Evolutionary conservation across 1,284 basidiomycete species (phyloP).

Genomic region (Cryptococcus amylolentus): DNA sequence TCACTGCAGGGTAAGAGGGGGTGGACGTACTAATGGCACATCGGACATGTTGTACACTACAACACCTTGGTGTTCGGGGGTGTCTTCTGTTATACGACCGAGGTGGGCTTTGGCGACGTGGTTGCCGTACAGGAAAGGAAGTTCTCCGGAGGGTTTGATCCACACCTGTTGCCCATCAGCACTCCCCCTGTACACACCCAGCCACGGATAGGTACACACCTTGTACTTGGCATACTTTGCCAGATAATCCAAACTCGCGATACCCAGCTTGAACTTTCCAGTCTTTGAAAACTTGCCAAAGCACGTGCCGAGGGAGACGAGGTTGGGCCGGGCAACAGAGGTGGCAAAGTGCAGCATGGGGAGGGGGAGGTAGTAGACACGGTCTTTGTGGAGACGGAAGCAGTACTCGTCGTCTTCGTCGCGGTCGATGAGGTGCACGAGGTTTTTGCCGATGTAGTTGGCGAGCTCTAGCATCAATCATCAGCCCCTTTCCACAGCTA

Average conservation of each 20-base stretch:
- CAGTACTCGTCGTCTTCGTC: slow-evolving; percentile 60
- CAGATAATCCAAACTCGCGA: slow-evolving; percentile 88
- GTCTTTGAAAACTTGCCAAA: slow-evolving; percentile 97
- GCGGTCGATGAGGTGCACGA: slow-evolving; percentile 51
- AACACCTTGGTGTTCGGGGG: slow-evolving; percentile 97
- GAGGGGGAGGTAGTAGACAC: slow-evolving; percentile 89
- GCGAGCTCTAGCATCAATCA: slow-evolving; percentile 43
- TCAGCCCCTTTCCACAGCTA: not conserved
- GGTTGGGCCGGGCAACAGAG: slow-evolving; percentile 86
- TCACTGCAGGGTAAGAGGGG: not conserved
- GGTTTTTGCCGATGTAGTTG: slow-evolving; percentile 53
- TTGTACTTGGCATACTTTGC: slow-evolving; percentile 98
- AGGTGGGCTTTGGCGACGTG: slow-evolving; percentile 98
- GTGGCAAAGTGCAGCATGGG: slow-evolving; percentile 88
- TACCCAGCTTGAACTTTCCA: slow-evolving; percentile 96
- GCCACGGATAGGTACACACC: slow-evolving; percentile 52
- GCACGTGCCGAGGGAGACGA: slow-evolving; percentile 91
- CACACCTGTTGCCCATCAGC: slow-evolving; percentile 64
- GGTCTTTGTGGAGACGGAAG: slow-evolving; percentile 84
- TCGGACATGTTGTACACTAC: slow-evolving; percentile 96
- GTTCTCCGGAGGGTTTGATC: slow-evolving; percentile 99
- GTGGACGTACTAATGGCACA: slow-evolving; percentile 68
- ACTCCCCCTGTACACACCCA: not conserved
- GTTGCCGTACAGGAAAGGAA: slow-evolving; percentile 98
- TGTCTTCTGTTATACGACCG: slow-evolving; percentile 98